phyloP scores from a whole-genome alignment of 2,329 filamentous ascomycete species.

The Hypoxylon sp. region DNA sequence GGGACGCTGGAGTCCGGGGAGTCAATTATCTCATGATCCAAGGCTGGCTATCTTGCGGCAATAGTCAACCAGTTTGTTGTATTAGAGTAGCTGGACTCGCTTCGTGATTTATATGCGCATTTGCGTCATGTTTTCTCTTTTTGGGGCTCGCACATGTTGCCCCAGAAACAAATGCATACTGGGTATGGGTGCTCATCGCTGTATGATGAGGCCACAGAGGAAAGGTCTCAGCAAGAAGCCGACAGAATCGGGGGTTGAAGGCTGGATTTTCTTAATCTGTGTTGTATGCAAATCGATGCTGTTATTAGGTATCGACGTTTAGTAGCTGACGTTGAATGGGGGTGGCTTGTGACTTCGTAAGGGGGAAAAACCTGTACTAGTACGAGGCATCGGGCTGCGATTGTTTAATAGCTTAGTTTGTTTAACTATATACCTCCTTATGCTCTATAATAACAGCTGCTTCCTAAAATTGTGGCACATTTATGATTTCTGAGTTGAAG shows the following conservation, averaged over 20 bases:
- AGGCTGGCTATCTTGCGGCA: background rate
- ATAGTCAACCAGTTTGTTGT: slow-evolving; percentile 2
- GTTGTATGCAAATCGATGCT: no score
- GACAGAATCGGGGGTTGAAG: slow-evolving; percentile 10
- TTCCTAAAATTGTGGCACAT: no score
- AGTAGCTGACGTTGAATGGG: slow-evolving; percentile 11
- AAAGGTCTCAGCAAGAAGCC: background rate
- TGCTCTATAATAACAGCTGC: no score
- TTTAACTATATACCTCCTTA: no score
- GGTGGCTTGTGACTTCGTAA: slow-evolving; percentile 19
- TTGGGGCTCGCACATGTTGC: slow-evolving; percentile 3
- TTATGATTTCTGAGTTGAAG: no score
- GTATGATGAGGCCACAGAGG: background rate
- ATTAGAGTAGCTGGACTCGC: slow-evolving; percentile 5
- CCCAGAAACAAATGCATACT: slow-evolving; percentile 3
- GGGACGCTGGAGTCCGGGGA: slow-evolving; percentile 1
- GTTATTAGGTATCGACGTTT: slow-evolving; percentile 8
- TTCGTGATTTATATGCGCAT: slow-evolving; percentile 6
- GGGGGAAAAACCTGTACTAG: slow-evolving; percentile 31
- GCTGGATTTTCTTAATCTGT: slow-evolving; percentile 18
- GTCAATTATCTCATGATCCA: slow-evolving; percentile 8
- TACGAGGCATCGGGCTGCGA: no score
- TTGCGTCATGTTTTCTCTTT: slow-evolving; percentile 8
- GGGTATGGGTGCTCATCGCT: background rate
- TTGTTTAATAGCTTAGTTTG: no score